Conservation (phyloP, 2,329 filamentous ascomycete genomes). For the Coniochaeta hoffmannii region DNA sequence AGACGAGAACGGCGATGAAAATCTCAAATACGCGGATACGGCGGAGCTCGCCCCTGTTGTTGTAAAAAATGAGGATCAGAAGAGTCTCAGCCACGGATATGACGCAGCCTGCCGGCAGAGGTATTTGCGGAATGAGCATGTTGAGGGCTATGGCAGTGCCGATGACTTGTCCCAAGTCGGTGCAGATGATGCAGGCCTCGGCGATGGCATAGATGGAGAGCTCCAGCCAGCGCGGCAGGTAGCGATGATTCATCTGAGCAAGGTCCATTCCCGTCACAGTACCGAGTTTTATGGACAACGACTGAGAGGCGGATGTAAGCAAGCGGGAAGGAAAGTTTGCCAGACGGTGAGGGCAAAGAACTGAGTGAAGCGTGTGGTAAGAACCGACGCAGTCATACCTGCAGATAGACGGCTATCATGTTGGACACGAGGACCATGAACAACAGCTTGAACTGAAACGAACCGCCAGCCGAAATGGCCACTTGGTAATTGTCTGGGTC, state of each 20-base stretch:
- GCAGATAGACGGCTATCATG: constrained; percentile 59
- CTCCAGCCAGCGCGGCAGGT: constrained; percentile 56
- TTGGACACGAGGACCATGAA: constrained; percentile 61
- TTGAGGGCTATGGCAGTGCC: constrained; percentile 63
- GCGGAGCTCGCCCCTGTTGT: constrained; percentile 46
- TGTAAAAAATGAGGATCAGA: constrained; percentile 56
- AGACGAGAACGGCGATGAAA: constrained; percentile 50
- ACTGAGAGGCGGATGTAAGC: constrained; percentile 24
- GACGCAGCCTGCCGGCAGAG: constrained; percentile 57
- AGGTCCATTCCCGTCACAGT: constrained; percentile 59
- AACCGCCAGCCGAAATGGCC: constrained; percentile 48
- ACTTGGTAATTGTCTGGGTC: constrained; percentile 21
- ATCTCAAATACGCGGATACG: constrained; percentile 51
- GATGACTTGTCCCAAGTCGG: constrained; percentile 59
- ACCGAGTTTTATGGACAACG: constrained; percentile 58
- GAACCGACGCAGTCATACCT: constrained; percentile 7
- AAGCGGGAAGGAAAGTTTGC: neutral
- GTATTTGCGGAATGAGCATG: constrained; percentile 51
- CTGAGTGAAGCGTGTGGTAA: neutral
- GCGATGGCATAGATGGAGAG: constrained; percentile 51
- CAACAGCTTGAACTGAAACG: constrained; percentile 54
- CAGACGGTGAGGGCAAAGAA: too few relatives aligned
- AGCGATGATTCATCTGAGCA: constrained; percentile 54
- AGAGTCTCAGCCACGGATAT: constrained; percentile 61
- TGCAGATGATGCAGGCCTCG: constrained; percentile 58